phyloP scores from a whole-genome alignment of 305 asterid genomes.

The Fraxinus albicans region DNA sequence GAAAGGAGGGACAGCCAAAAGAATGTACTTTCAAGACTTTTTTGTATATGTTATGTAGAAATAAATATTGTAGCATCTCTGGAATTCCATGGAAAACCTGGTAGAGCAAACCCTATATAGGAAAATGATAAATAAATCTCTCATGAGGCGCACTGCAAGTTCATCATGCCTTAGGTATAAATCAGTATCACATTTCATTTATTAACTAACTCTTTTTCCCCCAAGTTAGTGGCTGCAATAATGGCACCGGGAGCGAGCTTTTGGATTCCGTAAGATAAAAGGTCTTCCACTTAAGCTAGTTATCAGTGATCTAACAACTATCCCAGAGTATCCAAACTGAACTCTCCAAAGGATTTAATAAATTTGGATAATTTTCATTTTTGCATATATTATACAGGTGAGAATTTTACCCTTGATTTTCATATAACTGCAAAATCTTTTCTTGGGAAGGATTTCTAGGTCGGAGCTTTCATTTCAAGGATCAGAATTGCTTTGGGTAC shows the following conservation, averaged over 20 bases:
- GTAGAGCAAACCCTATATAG: not conserved
- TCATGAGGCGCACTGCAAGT: not conserved
- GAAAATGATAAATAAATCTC: not conserved
- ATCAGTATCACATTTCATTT: not conserved
- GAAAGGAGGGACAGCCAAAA: not conserved
- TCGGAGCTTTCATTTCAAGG: not conserved
- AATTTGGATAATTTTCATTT: not conserved
- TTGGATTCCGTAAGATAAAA: not conserved
- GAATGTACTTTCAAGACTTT: not conserved
- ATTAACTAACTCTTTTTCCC: not conserved
- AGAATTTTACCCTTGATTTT: not conserved
- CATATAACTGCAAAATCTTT: not conserved
- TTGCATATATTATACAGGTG: not conserved
- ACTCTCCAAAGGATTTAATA: not conserved
- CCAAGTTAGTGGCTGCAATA: not conserved
- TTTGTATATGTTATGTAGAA: not conserved
- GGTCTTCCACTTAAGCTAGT: not conserved
- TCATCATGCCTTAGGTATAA: not conserved
- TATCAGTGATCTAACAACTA: not conserved
- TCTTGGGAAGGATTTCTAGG: not conserved
- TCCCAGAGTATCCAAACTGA: not conserved
- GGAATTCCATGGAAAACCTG: not conserved
- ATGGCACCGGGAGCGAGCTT: not conserved
- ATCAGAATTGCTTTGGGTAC: not conserved
- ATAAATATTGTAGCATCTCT: not conserved